Percentiles rank a stretch among this genome's conserved stretches.
Conservation (phyloP, 495 filamentous ascomycete genomes). For the Opeltia flavorubescens region DNA sequence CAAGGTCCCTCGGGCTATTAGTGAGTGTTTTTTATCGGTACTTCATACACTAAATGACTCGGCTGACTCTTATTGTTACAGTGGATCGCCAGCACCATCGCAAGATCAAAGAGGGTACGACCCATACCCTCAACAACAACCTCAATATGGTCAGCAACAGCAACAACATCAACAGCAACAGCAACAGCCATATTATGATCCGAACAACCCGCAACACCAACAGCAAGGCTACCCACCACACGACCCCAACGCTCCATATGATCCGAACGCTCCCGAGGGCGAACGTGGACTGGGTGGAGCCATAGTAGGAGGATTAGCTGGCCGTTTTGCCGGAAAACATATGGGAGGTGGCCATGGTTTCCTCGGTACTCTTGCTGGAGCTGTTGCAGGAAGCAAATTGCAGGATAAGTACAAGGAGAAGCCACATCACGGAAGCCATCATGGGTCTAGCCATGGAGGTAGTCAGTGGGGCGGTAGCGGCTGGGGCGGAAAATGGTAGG, state of each 20-base stretch:
- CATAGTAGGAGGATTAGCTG: constrained; percentile 31
- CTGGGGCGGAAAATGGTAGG: constrained; percentile 16
- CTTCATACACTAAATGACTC: too few relatives aligned
- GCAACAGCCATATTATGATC: constrained; percentile 6
- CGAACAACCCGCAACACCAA: constrained; percentile 11
- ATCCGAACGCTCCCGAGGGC: constrained; percentile 15
- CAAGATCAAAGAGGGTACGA: constrained; percentile 13
- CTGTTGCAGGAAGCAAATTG: constrained; percentile 31
- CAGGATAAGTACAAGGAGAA: constrained; percentile 27
- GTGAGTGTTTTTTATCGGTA: constrained; percentile 20
- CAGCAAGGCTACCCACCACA: constrained; percentile 3
- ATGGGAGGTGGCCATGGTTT: constrained; percentile 30
- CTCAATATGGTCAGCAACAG: constrained; percentile 20
- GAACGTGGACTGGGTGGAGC: constrained; percentile 32
- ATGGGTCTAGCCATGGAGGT: constrained; percentile 4
- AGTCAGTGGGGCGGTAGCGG: constrained; percentile 10
- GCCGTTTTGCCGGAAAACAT: constrained; percentile 30
- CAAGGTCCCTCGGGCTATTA: constrained; percentile 25
- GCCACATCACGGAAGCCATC: constrained; percentile 13
- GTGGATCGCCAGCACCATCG: constrained; percentile 3
- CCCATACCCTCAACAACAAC: constrained; percentile 5
- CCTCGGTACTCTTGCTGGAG: constrained; percentile 34
- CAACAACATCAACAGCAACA: constrained; percentile 6
- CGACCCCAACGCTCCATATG: constrained; percentile 5
- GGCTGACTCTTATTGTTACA: too few relatives aligned